Evolutionary conservation across 768 basidiomycete species (phyloP).

Genomic region (Lentinula raphanica): DNA sequence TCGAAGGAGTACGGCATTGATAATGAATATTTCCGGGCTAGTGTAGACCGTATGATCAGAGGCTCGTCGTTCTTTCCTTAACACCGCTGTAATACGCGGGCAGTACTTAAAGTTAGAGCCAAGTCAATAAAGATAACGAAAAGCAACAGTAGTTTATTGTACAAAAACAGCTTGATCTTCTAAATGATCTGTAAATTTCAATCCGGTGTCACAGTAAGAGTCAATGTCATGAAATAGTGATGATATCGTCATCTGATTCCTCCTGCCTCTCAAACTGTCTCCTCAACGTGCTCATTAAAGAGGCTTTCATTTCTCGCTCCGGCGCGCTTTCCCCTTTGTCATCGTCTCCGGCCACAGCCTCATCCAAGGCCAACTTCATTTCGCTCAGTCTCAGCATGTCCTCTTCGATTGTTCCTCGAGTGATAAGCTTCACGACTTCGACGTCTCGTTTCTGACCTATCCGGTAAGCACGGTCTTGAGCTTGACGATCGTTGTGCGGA

Average conservation of each 20-base stretch:
- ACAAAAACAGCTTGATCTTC: not conserved
- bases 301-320: constrained; percentile 81
- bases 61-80: constrained; percentile 41
- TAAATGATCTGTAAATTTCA: not conserved
- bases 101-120: too few species aligned
- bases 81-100: constrained; percentile 19
- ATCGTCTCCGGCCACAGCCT: constrained; percentile 83
- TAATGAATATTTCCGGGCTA: constrained; percentile 85
- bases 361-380: constrained; percentile 88
- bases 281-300: constrained; percentile 78
- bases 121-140: not conserved
- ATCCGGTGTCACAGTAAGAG: too few species aligned
- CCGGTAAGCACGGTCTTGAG: constrained; percentile 94
- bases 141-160: not conserved
- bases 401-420: constrained; percentile 90
- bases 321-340: constrained; percentile 57
- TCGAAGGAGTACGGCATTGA: constrained; percentile 82
- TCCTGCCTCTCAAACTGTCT: constrained; percentile 72
- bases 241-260: constrained; percentile 15
- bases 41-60: constrained; percentile 70
- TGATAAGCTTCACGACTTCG: constrained; percentile 91
- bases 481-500: constrained; percentile 95
- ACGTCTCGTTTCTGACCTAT: constrained; percentile 95
- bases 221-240: too few species aligned
- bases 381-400: constrained; percentile 88